Evolutionary conservation across 169 alveolate species (phyloP).

Genomic region (Miamiensis avidus): DNA sequence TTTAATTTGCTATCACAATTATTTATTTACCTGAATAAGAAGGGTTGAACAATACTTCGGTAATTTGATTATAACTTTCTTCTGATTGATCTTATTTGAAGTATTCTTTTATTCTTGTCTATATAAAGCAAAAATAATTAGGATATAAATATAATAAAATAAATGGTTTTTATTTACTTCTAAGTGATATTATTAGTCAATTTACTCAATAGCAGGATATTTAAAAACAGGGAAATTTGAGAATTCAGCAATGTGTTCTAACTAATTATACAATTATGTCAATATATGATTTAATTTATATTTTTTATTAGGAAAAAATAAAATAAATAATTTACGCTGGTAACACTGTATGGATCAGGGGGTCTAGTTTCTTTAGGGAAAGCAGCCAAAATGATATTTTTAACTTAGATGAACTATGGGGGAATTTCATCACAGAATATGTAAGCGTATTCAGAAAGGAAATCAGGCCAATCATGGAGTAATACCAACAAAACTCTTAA

Average conservation of each 20-base stretch:
- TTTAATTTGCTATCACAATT: too few species aligned
- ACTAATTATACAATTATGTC: background rate
- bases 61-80: too few species aligned
- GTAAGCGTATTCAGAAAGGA: slow-evolving; percentile 91
- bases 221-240: background rate
- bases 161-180: too few species aligned
- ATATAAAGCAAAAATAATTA: background rate
- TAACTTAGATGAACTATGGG: slow-evolving; percentile 90
- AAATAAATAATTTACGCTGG: slow-evolving; percentile 1
- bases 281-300: slow-evolving; percentile 17
- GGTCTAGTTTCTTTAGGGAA: slow-evolving; percentile 91
- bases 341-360: slow-evolving; percentile 89
- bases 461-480: slow-evolving; percentile 96
- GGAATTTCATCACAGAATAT: slow-evolving; percentile 92
- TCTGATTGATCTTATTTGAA: slow-evolving; percentile 4
- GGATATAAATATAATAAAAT: too few species aligned
- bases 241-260: slow-evolving; percentile 3
- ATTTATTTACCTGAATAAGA: too few species aligned
- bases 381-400: slow-evolving; percentile 95
- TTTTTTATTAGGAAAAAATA: background rate
- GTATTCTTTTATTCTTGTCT: background rate
- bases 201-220: slow-evolving; percentile 18
- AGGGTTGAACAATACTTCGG: too few species aligned
- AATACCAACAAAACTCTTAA: slow-evolving; percentile 88
- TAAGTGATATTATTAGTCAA: background rate